Evolutionary conservation across 805 yeast species (phyloP).

Genomic region (Candida railenensis): DNA sequence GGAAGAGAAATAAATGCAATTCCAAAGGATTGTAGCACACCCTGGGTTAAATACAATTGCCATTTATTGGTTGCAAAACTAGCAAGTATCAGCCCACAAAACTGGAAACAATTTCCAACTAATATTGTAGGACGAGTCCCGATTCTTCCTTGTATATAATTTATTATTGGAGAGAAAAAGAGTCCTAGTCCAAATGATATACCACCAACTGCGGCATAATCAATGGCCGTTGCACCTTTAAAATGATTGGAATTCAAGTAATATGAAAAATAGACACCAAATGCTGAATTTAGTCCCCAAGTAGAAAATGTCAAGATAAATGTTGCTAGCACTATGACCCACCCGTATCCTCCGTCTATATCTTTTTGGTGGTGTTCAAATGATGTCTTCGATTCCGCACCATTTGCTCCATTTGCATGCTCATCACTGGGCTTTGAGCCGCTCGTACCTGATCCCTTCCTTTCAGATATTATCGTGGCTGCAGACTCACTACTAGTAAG

Average conservation of each 20-base stretch:
- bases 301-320: conserved; percentile 53
- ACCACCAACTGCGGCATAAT: conserved; percentile 70
- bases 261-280: conserved; percentile 59
- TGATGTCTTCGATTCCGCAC: neutral
- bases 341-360: conserved; percentile 65
- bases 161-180: conserved; percentile 50
- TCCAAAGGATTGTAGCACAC: conserved; percentile 59
- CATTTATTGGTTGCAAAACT: conserved; percentile 57
- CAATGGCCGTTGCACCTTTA: conserved; percentile 53
- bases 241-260: conserved; percentile 53
- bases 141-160: conserved; percentile 42
- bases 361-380: conserved; percentile 1
- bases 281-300: conserved; percentile 75
- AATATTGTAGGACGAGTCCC: conserved; percentile 42
- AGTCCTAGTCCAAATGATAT: conserved; percentile 58
- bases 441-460: neutral
- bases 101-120: conserved; percentile 51
- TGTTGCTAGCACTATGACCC: conserved; percentile 58
- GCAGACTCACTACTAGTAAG: neutral
- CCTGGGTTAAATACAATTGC: conserved; percentile 70
- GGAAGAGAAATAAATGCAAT: conserved; percentile 59
- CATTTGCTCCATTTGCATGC: neutral
- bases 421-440: neutral
- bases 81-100: conserved; percentile 58
- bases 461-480: neutral